Percentiles rank a stretch among this genome's conserved stretches.
phyloP scores from a whole-genome alignment of 225 moss, liverwort and hornwort genomes.

The Marchantia paleacea region DNA sequence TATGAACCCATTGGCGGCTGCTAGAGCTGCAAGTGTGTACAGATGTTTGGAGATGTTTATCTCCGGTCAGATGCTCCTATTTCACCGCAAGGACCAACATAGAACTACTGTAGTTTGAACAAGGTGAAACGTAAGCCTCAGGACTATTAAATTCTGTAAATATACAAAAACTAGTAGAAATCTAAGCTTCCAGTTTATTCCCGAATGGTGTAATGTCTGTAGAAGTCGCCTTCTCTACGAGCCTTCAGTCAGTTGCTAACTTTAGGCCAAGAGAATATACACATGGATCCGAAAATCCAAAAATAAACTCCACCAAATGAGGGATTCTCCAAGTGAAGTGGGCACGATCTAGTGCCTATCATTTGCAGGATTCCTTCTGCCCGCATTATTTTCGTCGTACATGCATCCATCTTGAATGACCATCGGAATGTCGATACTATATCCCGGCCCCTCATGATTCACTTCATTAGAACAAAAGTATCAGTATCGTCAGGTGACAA shows the following conservation, averaged over 20 bases:
- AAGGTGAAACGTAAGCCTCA: too few relatives aligned
- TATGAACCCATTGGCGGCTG: too few relatives aligned
- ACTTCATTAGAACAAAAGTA: slow-evolving; percentile 4
- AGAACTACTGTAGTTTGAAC: too few relatives aligned
- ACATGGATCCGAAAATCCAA: neutral
- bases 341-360: slow-evolving; percentile 8
- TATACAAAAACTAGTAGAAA: too few relatives aligned
- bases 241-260: neutral
- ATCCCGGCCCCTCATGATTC: neutral
- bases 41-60: too few relatives aligned
- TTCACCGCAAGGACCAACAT: too few relatives aligned
- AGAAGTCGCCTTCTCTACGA: slow-evolving; percentile 9
- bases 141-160: too few relatives aligned
- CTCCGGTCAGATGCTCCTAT: too few relatives aligned
- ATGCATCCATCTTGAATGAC: neutral
- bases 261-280: neutral
- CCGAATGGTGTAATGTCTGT: neutral
- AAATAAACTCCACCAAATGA: slow-evolving; percentile 2
- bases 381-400: neutral
- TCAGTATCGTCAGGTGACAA: neutral
- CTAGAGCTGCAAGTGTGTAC: too few relatives aligned
- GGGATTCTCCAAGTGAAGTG: neutral
- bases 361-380: neutral
- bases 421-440: neutral
- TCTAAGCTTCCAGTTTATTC: neutral